These are phyloP conservation scores for Rhytidiadelphus loreus DNA, from an alignment of 225 moss, liverwort and hornwort species.

Conservation along the genomic window DNA sequence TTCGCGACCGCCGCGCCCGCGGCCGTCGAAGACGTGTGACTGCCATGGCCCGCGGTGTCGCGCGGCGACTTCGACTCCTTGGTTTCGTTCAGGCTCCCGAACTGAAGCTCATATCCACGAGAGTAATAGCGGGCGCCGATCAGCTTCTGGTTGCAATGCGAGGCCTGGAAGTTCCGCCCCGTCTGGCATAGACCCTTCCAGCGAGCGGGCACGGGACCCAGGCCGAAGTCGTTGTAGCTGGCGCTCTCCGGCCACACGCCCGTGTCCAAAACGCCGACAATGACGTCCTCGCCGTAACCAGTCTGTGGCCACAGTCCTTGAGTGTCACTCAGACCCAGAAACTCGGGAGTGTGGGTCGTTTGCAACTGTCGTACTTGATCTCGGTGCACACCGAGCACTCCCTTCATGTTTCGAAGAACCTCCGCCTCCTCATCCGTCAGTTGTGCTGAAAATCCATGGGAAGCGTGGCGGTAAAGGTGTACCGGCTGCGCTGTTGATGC, in stretches of 20 bases:
- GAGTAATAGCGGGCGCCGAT: slow-evolving; percentile 56
- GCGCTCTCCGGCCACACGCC: slow-evolving; percentile 65
- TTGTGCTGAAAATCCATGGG: slow-evolving; percentile 58
- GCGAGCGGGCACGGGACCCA: slow-evolving; percentile 41
- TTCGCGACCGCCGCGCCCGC: slow-evolving; percentile 16
- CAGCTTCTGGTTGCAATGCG: slow-evolving; percentile 57
- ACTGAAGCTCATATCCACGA: slow-evolving; percentile 44
- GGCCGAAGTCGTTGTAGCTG: slow-evolving; percentile 25
- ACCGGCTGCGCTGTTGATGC: neutral
- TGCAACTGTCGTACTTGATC: slow-evolving; percentile 45
- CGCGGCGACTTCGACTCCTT: slow-evolving; percentile 46
- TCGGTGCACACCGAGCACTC: slow-evolving; percentile 35
- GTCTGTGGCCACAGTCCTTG: slow-evolving; percentile 24
- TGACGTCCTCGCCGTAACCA: slow-evolving; percentile 50
- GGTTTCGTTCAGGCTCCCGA: slow-evolving; percentile 35
- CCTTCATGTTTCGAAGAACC: slow-evolving; percentile 17
- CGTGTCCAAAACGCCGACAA: slow-evolving; percentile 63
- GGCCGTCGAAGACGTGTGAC: slow-evolving; percentile 63
- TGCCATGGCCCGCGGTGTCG: slow-evolving; percentile 64
- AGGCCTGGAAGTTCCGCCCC: neutral
- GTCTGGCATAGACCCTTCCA: slow-evolving; percentile 16
- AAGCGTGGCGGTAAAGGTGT: slow-evolving; percentile 38
- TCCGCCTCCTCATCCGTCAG: slow-evolving; percentile 28
- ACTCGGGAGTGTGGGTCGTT: slow-evolving; percentile 66
- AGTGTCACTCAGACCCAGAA: slow-evolving; percentile 34